phyloP scores from a whole-genome alignment of 495 filamentous ascomycete species.

The Penicillium soppii region DNA sequence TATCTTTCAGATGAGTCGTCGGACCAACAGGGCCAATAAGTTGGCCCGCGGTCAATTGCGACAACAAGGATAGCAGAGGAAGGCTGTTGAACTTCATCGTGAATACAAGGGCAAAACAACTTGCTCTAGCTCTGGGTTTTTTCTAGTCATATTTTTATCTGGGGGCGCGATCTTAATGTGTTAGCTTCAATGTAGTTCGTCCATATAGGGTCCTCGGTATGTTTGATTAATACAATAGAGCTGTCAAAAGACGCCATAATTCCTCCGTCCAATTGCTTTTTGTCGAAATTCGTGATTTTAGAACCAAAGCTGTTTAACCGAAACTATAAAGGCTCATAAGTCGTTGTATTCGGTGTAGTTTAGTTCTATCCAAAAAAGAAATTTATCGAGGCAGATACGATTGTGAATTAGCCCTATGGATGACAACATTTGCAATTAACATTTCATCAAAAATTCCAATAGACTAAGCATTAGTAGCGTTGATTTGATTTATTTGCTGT shows the following conservation, averaged over 20 bases:
- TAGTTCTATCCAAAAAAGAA: no score
- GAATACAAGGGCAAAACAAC: not conserved
- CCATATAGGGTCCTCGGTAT: no score
- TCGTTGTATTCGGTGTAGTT: no score
- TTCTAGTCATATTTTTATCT: no score
- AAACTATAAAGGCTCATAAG: no score
- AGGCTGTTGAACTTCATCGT: not conserved
- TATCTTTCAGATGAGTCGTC: conserved; percentile 28
- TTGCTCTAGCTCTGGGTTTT: not conserved
- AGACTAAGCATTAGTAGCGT: not conserved
- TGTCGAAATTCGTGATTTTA: no score
- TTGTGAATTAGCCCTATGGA: not conserved
- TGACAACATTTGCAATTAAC: not conserved
- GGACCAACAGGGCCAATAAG: conserved; percentile 35
- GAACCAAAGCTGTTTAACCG: no score
- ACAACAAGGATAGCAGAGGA: not conserved
- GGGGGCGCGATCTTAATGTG: no score
- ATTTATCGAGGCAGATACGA: no score
- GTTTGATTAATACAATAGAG: not conserved
- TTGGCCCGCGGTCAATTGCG: conserved; percentile 12
- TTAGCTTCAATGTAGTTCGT: no score
- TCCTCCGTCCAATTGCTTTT: not conserved
- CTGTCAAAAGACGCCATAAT: not conserved
- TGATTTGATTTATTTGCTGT: not conserved
- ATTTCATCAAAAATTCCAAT: not conserved